Evolutionary conservation across 169 alveolate genomes (phyloP).

Genomic region (Eimeria brunetti): DNA sequence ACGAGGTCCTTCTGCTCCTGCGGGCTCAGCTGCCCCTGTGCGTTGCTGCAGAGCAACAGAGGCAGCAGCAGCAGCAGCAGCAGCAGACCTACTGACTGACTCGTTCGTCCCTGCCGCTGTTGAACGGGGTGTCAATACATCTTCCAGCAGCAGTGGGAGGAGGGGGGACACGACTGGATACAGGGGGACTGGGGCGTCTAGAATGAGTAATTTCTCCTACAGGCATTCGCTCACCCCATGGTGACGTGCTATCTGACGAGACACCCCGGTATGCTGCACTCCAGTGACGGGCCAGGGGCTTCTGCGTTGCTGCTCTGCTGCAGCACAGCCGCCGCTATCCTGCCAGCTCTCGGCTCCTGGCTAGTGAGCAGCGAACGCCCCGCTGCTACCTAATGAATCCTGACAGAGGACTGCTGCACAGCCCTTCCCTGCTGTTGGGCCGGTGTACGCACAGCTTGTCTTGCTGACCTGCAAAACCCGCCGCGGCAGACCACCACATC

Average conservation of each 20-base stretch:
- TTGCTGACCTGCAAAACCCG: neutral
- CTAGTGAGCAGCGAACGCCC: neutral
- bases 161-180: neutral
- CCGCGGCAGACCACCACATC: constrained; percentile 2
- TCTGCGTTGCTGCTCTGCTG: neutral
- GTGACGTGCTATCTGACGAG: constrained; percentile 12
- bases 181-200: neutral
- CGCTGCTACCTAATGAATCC: neutral
- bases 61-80: neutral
- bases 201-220: neutral
- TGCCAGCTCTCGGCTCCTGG: neutral
- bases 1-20: constrained; percentile 88
- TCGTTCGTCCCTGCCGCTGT: neutral
- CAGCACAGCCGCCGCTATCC: neutral
- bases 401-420: neutral
- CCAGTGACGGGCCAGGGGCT: neutral
- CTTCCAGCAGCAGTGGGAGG: neutral
- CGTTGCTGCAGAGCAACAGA: constrained; percentile 64
- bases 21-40: constrained; percentile 83
- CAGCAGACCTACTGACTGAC: no score
- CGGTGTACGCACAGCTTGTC: neutral
- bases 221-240: constrained; percentile 35
- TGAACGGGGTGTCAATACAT: neutral
- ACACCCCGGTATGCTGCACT: neutral
- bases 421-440: neutral